Conservation (phyloP, 768 basidiomycete species). For the Podaxis sp. region DNA sequence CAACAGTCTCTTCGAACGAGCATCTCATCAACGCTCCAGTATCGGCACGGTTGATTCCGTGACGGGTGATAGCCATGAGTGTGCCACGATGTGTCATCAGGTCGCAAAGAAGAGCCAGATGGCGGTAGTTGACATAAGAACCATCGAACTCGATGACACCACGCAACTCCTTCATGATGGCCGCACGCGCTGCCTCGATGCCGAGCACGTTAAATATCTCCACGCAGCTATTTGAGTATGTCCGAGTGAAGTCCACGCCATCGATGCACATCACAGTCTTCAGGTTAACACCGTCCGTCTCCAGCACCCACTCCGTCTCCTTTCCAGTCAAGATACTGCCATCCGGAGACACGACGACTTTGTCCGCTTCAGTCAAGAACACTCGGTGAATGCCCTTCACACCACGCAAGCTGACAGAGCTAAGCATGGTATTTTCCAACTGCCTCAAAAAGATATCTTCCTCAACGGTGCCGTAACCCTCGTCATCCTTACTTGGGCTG, state of each 20-base stretch:
- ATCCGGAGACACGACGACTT: conserved; percentile 56
- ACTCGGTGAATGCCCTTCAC: conserved; percentile 88
- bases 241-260: conserved; percentile 89
- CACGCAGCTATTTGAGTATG: conserved; percentile 95
- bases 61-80: conserved; percentile 98
- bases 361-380: conserved; percentile 89
- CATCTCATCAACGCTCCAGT: conserved; percentile 99
- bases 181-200: conserved; percentile 94
- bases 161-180: conserved; percentile 91
- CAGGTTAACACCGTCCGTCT: conserved; percentile 95
- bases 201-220: conserved; percentile 94
- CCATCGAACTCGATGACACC: conserved; percentile 98
- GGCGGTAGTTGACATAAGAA: conserved; percentile 98
- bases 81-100: conserved; percentile 95
- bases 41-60: conserved; percentile 98
- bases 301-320: conserved; percentile 92
- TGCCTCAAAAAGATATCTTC: conserved; percentile 97
- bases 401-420: conserved; percentile 91
- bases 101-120: conserved; percentile 94
- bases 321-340: conserved; percentile 60
- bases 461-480: conserved; percentile 67
- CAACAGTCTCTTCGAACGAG: conserved; percentile 99
- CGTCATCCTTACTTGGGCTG: conserved; percentile 81
- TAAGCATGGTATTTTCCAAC: conserved; percentile 94
- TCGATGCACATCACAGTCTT: conserved; percentile 94